Evolutionary conservation across 768 basidiomycete genomes (phyloP).

Genomic region (Lactarius akahatsu): DNA sequence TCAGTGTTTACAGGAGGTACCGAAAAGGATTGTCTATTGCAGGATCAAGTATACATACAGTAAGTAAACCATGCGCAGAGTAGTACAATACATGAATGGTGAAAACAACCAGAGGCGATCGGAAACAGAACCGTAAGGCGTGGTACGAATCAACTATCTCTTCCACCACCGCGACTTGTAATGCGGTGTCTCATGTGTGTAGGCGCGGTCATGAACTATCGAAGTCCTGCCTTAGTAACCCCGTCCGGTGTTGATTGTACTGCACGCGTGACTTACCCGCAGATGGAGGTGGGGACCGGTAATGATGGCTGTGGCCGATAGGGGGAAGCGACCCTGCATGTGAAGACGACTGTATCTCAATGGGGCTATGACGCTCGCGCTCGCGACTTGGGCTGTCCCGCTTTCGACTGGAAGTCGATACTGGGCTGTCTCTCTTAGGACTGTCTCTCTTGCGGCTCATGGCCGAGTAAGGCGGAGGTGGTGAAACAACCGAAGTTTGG

Average conservation of each 20-base stretch:
- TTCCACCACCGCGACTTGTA: slow-evolving; percentile 24
- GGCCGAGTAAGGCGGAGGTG: slow-evolving; percentile 2
- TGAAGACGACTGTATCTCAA: slow-evolving; percentile 19
- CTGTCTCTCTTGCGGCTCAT: slow-evolving; percentile 20
- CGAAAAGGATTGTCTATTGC: slow-evolving; percentile 18
- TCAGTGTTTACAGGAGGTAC: slow-evolving; percentile 6
- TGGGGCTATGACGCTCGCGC: slow-evolving; percentile 19
- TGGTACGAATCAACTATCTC: neutral
- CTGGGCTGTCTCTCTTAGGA: slow-evolving; percentile 2
- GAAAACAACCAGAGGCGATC: neutral
- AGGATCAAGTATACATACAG: slow-evolving; percentile 21
- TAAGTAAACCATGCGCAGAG: slow-evolving; percentile 19
- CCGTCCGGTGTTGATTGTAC: slow-evolving; percentile 2
- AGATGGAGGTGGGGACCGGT: slow-evolving; percentile 5
- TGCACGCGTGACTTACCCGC: slow-evolving; percentile 5
- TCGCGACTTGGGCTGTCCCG: slow-evolving; percentile 24
- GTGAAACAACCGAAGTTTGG: slow-evolving; percentile 16
- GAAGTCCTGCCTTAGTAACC: slow-evolving; percentile 8
- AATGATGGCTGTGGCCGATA: slow-evolving; percentile 19
- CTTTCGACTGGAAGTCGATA: slow-evolving; percentile 16
- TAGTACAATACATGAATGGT: slow-evolving; percentile 17
- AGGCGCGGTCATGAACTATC: slow-evolving; percentile 12
- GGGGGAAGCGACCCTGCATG: slow-evolving; percentile 15
- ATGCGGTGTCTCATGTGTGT: slow-evolving; percentile 19
- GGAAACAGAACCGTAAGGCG: slow-evolving; percentile 7